Evolutionary conservation across 768 basidiomycete species (phyloP).

Genomic region (Gyrodon lividus): DNA sequence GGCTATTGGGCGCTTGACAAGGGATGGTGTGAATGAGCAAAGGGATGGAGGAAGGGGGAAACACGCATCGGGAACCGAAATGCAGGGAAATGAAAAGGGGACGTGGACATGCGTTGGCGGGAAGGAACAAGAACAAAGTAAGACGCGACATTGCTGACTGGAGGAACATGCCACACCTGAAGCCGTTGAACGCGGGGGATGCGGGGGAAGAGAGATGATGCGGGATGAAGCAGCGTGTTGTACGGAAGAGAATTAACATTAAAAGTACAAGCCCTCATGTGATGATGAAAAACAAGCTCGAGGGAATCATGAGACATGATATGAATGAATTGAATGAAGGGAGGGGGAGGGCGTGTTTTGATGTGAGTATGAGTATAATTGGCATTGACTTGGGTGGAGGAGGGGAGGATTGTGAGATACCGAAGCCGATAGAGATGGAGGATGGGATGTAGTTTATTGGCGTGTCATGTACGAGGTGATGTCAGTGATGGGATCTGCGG

Average conservation of each 20-base stretch:
- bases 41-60: not conserved
- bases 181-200: not conserved
- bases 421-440: constrained; percentile 1
- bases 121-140: not conserved
- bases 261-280: not conserved
- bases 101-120: not conserved
- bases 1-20: not conserved
- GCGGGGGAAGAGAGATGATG: not conserved
- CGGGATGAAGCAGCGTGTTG: not conserved
- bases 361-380: not conserved
- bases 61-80: not conserved
- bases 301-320: not conserved
- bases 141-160: not conserved
- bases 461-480: constrained; percentile 4
- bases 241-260: not conserved
- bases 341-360: not conserved
- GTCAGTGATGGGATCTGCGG: constrained; percentile 23
- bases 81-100: not conserved
- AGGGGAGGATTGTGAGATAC: not conserved
- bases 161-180: not conserved
- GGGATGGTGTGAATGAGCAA: not conserved
- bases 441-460: not conserved
- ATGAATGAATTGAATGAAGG: not conserved
- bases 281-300: not conserved
- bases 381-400: not conserved